phyloP scores from a whole-genome alignment of 2,329 filamentous ascomycete species.

The Fusarium ambrosium region DNA sequence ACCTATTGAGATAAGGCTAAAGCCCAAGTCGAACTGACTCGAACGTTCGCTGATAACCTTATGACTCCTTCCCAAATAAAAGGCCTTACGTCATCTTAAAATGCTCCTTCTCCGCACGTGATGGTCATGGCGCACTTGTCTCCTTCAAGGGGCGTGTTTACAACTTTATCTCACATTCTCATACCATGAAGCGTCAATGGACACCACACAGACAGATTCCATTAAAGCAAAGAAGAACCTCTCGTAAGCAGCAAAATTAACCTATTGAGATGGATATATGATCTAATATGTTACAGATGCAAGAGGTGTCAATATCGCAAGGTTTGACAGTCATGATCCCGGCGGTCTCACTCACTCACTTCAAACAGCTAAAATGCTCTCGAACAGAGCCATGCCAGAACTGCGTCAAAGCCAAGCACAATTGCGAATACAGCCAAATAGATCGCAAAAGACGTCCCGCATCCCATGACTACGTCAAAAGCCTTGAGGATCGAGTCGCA shows the following conservation, averaged over 20 bases:
- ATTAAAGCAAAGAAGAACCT: constrained; percentile 4
- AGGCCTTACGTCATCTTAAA: constrained; percentile 1
- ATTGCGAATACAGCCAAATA: constrained; percentile 20
- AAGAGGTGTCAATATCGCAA: constrained; percentile 28
- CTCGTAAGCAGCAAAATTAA: neutral
- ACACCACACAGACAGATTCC: neutral
- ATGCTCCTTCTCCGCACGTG: neutral
- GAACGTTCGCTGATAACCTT: neutral
- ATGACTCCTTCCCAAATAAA: neutral
- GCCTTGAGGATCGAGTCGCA: constrained; percentile 38
- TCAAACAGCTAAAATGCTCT: constrained; percentile 19
- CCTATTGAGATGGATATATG: neutral
- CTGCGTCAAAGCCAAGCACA: constrained; percentile 11
- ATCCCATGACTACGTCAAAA: constrained; percentile 40
- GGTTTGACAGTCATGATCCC: neutral
- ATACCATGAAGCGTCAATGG: neutral
- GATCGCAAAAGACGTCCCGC: constrained; percentile 27
- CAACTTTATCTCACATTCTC: too few relatives aligned
- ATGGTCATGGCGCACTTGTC: neutral
- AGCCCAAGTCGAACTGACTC: neutral
- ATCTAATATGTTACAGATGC: neutral
- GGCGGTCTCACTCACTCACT: neutral
- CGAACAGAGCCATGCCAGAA: constrained; percentile 27
- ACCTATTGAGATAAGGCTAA: neutral
- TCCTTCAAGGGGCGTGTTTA: neutral